Base-by-base conservation (phyloP, 306 rosid genomes). In the Inga oerstediana region DNA sequence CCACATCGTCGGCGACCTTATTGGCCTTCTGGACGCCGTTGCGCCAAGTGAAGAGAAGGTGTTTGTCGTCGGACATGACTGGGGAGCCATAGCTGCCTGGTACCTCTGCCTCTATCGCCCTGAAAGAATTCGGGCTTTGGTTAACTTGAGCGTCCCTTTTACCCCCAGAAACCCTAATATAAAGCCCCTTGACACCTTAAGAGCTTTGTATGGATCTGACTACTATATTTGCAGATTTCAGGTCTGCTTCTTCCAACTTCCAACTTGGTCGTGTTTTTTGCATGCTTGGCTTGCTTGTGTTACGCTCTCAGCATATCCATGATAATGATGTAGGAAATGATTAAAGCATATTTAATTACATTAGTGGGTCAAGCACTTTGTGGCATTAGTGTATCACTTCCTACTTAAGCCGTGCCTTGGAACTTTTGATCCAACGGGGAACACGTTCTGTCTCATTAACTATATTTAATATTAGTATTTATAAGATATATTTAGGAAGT, bases 51-150 rank as follows among this genome's bases (percentile, higher is more conserved):
- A 87, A 46, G 95, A 91, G 67, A 88, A 91, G 79, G 94, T 95
- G 82, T 93, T 88, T 79, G 97, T 95, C 34, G 97, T 95, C 10
- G 98, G 86, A 0, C 98, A 93, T 71, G 98, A 95, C 58, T 93
- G 95, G 98, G 98, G 98, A 27, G 98, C 95, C 4, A 0, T 88
- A 2, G 83, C 75, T 6, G 93, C 95, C 44, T 95, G 97, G 97
- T 44, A 45, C 15, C 92, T 95, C 24, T 92, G 94, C 32, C 85
- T 88, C 46, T 91, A 83, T 74, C 88, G 98, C 16, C 95, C 98
- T 0, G 93, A 95, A 10, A 35, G 91, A 71, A 82, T 93, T 52
- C 89, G 76, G 81, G 98, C 93, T 68, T 46, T 93, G 52, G 90
- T 95, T 44, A 93, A 83, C 78, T 7, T 89, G 86, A 92, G 98